These are phyloP conservation scores for Bryum argenteum DNA, from an alignment of 225 moss, liverwort and hornwort genomes.

Conservation along the genomic window DNA sequence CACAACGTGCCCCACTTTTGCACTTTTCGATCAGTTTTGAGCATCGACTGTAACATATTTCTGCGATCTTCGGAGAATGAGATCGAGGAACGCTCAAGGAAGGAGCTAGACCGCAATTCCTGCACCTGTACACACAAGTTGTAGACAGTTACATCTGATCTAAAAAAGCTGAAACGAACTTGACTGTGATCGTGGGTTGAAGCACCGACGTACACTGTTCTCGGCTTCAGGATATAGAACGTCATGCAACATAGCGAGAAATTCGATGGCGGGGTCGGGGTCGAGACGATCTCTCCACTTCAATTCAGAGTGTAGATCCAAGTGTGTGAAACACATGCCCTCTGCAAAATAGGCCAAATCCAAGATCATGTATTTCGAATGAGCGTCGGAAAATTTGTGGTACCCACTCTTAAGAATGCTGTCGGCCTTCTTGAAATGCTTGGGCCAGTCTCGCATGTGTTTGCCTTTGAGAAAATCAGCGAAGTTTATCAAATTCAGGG, in stretches of 20 bases:
- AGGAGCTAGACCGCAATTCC: neutral
- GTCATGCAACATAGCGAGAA: slow-evolving; percentile 15
- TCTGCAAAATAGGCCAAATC: neutral
- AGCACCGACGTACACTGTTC: neutral
- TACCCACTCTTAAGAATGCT: neutral
- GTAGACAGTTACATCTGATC: too few relatives aligned
- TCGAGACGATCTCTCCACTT: neutral
- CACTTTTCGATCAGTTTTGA: too few relatives aligned
- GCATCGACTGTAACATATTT: too few relatives aligned
- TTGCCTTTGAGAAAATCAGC: neutral
- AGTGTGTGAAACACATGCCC: neutral
- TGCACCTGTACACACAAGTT: neutral
- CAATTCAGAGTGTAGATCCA: slow-evolving; percentile 11
- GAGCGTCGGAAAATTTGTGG: neutral
- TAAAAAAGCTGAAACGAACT: too few relatives aligned
- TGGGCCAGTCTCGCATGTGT: neutral
- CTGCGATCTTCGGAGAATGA: neutral
- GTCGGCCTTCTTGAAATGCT: neutral
- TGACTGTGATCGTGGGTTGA: too few relatives aligned
- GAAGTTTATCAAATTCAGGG: neutral
- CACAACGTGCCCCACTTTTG: too few relatives aligned
- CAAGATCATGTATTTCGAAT: neutral
- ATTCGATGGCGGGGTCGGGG: neutral
- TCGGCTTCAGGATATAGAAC: neutral
- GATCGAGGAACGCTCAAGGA: neutral